Conservation (phyloP, 108 stramenopile genomes). For the Pseudonitzschia multistriata region DNA sequence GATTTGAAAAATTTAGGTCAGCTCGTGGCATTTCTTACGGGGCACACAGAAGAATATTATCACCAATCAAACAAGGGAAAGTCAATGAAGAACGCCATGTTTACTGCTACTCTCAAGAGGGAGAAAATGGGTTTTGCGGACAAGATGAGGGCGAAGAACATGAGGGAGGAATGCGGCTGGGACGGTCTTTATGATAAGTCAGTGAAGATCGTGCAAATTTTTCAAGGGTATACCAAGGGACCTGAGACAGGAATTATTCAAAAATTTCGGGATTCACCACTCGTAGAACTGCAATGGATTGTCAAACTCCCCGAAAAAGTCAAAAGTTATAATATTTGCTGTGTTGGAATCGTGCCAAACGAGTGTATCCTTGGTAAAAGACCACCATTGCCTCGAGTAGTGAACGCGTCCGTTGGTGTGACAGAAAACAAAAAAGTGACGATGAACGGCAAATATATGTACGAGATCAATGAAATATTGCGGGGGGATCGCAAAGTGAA, state of each 20-base stretch:
- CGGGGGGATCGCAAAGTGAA: neutral
- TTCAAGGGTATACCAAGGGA: neutral
- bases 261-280: no score
- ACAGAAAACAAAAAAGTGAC: neutral
- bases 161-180: neutral
- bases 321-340: no score
- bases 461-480: neutral
- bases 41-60: neutral
- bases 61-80: slow-evolving; percentile 7
- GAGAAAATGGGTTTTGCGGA: neutral
- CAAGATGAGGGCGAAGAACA: neutral
- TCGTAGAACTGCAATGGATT: no score
- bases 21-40: neutral
- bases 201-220: neutral
- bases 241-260: neutral
- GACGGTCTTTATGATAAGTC: neutral
- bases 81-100: neutral
- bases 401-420: neutral
- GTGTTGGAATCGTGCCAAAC: neutral
- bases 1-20: slow-evolving; percentile 20
- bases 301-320: no score
- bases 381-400: neutral
- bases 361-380: neutral
- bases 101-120: neutral
- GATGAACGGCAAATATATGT: neutral